A percentile compares a stretch with the other conserved stretches of the same genome.
Evolutionary conservation across 768 basidiomycete species (phyloP).

Genomic region (Aureoboletus auriporus): DNA sequence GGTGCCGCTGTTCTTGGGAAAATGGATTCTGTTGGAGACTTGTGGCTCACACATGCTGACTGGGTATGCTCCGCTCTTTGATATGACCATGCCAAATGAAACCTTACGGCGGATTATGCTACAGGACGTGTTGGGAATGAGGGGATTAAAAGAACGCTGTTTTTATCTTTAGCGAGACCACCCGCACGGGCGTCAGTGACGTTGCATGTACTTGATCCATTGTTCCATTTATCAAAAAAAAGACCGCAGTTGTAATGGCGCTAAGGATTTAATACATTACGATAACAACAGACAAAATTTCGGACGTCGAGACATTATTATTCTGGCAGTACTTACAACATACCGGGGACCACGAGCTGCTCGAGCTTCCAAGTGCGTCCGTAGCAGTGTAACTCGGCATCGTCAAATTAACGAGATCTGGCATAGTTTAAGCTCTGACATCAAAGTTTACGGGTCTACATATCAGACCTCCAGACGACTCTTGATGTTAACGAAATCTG

Average conservation of each 20-base stretch:
- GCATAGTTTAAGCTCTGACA: constrained; percentile 18
- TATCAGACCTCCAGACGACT: constrained; percentile 49
- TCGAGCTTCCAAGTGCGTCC: no score
- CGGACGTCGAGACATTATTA: not conserved
- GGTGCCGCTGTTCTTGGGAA: constrained; percentile 88
- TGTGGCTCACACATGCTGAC: constrained; percentile 85
- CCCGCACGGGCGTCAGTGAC: not conserved
- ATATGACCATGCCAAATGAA: not conserved
- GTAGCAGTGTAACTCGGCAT: no score
- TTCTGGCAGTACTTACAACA: not conserved
- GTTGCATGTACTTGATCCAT: not conserved
- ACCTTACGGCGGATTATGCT: constrained; percentile 4
- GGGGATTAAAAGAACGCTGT: constrained; percentile 77
- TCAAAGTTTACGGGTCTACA: not conserved
- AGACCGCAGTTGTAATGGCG: not conserved
- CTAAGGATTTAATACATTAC: constrained; percentile 12
- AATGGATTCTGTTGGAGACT: constrained; percentile 84
- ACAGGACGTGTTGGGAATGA: constrained; percentile 76
- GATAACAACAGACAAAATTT: constrained; percentile 6
- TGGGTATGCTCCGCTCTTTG: constrained; percentile 56
- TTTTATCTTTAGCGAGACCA: constrained; percentile 56
- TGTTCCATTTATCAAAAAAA: not conserved
- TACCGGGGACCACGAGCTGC: not conserved
- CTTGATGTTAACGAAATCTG: constrained; percentile 55
- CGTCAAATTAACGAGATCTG: constrained; percentile 1